Evolutionary conservation across 192 early-diverging fungal species (phyloP).

Genomic region (Coemansia sp.): DNA sequence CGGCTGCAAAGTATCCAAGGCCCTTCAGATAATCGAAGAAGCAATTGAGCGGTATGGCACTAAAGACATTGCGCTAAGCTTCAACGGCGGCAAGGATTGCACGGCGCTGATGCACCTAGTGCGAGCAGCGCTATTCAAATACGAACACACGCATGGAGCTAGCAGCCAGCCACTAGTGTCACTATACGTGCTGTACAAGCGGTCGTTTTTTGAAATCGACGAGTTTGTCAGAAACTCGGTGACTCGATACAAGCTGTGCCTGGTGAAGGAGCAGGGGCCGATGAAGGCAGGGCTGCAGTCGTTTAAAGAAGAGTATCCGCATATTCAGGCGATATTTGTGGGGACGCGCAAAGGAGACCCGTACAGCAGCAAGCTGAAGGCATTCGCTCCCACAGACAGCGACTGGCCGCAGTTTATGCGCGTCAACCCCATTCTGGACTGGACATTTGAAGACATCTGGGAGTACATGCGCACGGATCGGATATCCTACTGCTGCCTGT

Average conservation of each 20-base stretch:
- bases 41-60: slow-evolving; percentile 52
- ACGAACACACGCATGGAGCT: slow-evolving; percentile 6
- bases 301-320: slow-evolving; percentile 59
- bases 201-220: slow-evolving; percentile 85
- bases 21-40: slow-evolving; percentile 47
- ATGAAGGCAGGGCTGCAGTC: slow-evolving; percentile 78
- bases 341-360: slow-evolving; percentile 77
- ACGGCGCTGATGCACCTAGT: slow-evolving; percentile 85
- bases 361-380: slow-evolving; percentile 59
- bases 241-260: slow-evolving; percentile 66
- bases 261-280: slow-evolving; percentile 63
- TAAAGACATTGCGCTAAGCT: slow-evolving; percentile 69
- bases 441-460: slow-evolving; percentile 87
- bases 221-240: slow-evolving; percentile 75
- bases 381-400: slow-evolving; percentile 72
- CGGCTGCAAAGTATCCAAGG: slow-evolving; percentile 30
- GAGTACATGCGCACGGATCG: slow-evolving; percentile 60
- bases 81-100: slow-evolving; percentile 98
- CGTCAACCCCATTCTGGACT: slow-evolving; percentile 89
- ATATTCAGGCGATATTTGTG: slow-evolving; percentile 75
- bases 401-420: slow-evolving; percentile 91
- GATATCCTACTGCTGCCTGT: slow-evolving; percentile 83
- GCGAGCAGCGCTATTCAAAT: slow-evolving; percentile 61
- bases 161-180: slow-evolving; percentile 50
- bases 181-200: slow-evolving; percentile 74